Evolutionary conservation across 306 rosid genomes (phyloP).

Genomic region (Aeschynomene evenia): DNA sequence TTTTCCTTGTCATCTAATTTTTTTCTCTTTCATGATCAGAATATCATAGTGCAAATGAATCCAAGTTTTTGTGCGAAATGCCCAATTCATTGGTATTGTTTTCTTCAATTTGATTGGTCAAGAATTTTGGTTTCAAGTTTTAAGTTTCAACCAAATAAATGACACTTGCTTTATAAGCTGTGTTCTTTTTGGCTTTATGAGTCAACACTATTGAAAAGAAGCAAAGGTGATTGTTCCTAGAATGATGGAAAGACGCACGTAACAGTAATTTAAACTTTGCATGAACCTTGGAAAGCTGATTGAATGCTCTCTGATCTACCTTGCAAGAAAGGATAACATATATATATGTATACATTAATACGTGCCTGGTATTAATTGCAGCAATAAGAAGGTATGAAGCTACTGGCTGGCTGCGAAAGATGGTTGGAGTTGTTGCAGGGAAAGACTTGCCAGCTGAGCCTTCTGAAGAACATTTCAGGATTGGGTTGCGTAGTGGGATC

Average conservation of each 20-base stretch:
- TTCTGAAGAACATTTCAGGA: constrained; percentile 84
- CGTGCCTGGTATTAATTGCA: constrained; percentile 36
- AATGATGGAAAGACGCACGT: background rate
- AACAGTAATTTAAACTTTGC: background rate
- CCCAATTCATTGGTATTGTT: background rate
- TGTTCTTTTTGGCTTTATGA: background rate
- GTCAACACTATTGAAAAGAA: background rate
- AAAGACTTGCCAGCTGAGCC: constrained; percentile 92
- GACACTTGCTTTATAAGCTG: background rate
- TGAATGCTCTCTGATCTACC: background rate
- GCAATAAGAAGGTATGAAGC: constrained; percentile 92
- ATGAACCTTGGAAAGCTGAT: background rate
- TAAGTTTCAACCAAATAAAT: background rate
- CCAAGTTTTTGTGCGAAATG: background rate
- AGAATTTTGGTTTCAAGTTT: background rate
- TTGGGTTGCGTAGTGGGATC: constrained; percentile 84
- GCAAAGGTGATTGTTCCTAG: background rate
- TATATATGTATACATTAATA: background rate
- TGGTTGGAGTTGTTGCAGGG: constrained; percentile 74
- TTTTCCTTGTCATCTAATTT: background rate
- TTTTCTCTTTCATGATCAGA: background rate
- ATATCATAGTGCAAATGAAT: constrained; percentile 6
- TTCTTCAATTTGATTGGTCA: background rate
- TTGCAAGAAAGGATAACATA: background rate
- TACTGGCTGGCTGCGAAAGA: constrained; percentile 78